phyloP scores from a whole-genome alignment of 192 early-diverging fungal genomes.

The Jimgerdemannia lactiflua region DNA sequence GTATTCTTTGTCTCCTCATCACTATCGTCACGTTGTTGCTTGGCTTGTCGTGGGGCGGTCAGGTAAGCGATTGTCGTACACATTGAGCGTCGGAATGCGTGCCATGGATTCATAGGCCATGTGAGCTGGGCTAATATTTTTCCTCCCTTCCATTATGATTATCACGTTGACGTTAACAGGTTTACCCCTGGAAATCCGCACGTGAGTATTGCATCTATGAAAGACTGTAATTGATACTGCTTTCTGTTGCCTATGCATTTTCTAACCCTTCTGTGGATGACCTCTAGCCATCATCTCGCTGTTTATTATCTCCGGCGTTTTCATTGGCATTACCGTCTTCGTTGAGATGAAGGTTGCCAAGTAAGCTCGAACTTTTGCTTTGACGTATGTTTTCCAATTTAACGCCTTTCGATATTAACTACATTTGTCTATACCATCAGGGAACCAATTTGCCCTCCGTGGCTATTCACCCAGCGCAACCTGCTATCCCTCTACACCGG shows the following conservation, averaged over 20 bases:
- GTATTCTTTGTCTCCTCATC: neutral
- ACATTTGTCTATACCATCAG: neutral
- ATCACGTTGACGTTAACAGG: neutral
- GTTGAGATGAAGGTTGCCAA: constrained; percentile 57
- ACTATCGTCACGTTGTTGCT: neutral
- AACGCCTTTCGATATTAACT: too few species aligned
- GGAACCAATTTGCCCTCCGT: constrained; percentile 67
- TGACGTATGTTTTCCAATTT: constrained; percentile 23
- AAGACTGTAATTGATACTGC: too few species aligned
- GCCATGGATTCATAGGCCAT: too few species aligned
- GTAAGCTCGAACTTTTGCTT: constrained; percentile 59
- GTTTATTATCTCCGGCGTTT: constrained; percentile 33
- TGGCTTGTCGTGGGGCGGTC: neutral
- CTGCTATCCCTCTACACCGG: constrained; percentile 54
- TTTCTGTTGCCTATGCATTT: too few species aligned
- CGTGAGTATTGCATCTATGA: neutral
- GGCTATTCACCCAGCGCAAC: constrained; percentile 58
- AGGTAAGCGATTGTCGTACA: neutral
- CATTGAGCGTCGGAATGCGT: too few species aligned
- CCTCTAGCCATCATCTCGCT: constrained; percentile 44
- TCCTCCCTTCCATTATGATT: too few species aligned
- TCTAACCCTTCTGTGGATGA: too few species aligned
- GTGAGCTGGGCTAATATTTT: too few species aligned
- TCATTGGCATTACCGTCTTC: constrained; percentile 40
- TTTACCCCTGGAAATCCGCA: constrained; percentile 19